phyloP scores from a whole-genome alignment of 1,139 yeast genomes.

The Arxiozyma heterogenica region DNA sequence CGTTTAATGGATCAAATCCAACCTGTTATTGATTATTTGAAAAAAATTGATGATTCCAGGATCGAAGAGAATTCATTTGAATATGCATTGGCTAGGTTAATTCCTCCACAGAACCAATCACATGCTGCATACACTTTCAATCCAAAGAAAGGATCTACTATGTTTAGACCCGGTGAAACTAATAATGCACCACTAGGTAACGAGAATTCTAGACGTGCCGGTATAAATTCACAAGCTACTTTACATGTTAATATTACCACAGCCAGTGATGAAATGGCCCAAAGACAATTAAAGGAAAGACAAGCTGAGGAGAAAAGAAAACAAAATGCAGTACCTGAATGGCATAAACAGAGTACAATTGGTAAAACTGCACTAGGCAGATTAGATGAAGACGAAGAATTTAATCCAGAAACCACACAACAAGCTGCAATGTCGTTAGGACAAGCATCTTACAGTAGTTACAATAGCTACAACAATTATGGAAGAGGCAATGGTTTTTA shows the following conservation, averaged over 20 bases:
- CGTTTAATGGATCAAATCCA: slow-evolving; percentile 81
- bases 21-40: slow-evolving; percentile 74
- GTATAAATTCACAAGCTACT: slow-evolving; percentile 46
- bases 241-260: slow-evolving; percentile 88
- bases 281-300: slow-evolving; percentile 54
- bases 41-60: slow-evolving; percentile 74
- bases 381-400: slow-evolving; percentile 37
- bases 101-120: slow-evolving; percentile 74
- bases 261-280: slow-evolving; percentile 65
- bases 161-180: slow-evolving; percentile 33
- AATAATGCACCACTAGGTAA: slow-evolving; percentile 31
- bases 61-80: slow-evolving; percentile 88
- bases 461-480: slow-evolving; percentile 4
- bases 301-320: slow-evolving; percentile 71
- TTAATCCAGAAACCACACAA: slow-evolving; percentile 22
- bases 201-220: slow-evolving; percentile 33
- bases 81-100: slow-evolving; percentile 61
- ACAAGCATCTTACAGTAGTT: background rate
- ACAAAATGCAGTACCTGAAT: slow-evolving; percentile 91
- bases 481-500: slow-evolving; percentile 7
- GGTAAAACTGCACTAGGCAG: slow-evolving; percentile 52
- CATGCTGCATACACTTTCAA: slow-evolving; percentile 53
- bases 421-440: slow-evolving; percentile 11
- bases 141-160: slow-evolving; percentile 34
- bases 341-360: slow-evolving; percentile 91